Percentiles rank a stretch among this genome's conserved stretches.
Evolutionary conservation across 306 rosid genomes (phyloP).

Genomic region (Casuarina cunninghamiana): DNA sequence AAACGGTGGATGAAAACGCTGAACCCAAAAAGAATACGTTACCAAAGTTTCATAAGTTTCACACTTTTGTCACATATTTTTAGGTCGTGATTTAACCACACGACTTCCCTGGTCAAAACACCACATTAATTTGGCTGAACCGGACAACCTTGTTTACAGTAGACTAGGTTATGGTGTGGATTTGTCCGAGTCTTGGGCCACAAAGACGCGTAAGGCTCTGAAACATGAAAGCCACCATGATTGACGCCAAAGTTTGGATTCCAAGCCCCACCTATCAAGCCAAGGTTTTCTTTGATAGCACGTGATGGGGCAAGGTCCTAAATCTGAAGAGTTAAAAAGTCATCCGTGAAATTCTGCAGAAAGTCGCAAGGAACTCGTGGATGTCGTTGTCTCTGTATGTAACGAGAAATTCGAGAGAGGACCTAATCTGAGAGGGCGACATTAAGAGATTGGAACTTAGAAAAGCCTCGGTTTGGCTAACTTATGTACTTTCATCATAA

Average conservation of each 20-base stretch:
- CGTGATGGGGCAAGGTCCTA: not conserved
- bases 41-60: not conserved
- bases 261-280: not conserved
- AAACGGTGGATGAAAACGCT: not conserved
- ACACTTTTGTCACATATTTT: not conserved
- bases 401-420: too few relatives aligned
- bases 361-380: not conserved
- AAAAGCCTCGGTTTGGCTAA: too few relatives aligned
- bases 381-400: not conserved
- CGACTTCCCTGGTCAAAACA: not conserved
- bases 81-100: not conserved
- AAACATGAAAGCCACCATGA: not conserved
- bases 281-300: not conserved
- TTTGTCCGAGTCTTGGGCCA: not conserved
- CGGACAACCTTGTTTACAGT: not conserved
- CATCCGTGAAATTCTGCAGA: conserved; percentile 9
- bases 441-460: too few relatives aligned
- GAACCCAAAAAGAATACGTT: not conserved
- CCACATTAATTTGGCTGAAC: not conserved
- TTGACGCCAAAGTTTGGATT: not conserved
- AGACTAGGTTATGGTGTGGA: not conserved
- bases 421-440: too few relatives aligned
- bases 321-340: not conserved
- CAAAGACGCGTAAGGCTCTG: not conserved
- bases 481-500: too few relatives aligned